These are phyloP conservation scores for Monotropa hypopitys DNA, from an alignment of 179 eudicot genomes.

Conservation along the genomic window DNA sequence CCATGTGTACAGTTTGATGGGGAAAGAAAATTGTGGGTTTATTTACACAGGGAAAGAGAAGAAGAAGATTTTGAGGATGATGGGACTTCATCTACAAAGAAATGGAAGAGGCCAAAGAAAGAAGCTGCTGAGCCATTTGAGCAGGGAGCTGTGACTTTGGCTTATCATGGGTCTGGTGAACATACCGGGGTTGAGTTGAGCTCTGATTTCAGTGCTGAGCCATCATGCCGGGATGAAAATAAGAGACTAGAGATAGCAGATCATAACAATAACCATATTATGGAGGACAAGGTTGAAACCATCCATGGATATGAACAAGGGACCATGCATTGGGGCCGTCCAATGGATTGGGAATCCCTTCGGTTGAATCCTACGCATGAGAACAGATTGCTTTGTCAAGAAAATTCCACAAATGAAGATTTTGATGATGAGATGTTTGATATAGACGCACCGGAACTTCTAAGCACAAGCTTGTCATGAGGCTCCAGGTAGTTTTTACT, in stretches of 20 bases:
- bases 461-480: constrained; percentile 17
- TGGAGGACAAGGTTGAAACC: constrained; percentile 28
- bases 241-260: constrained; percentile 22
- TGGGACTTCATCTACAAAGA: constrained; percentile 90
- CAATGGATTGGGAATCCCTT: constrained; percentile 25
- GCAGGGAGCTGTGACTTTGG: constrained; percentile 42
- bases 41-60: constrained; percentile 76
- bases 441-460: constrained; percentile 26
- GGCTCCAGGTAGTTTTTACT: constrained; percentile 10
- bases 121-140: constrained; percentile 66
- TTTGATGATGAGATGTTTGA: constrained; percentile 34
- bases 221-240: constrained; percentile 30
- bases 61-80: constrained; percentile 97
- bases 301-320: constrained; percentile 21
- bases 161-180: constrained; percentile 40
- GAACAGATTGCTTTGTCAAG: constrained; percentile 33
- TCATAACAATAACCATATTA: constrained; percentile 23
- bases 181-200: constrained; percentile 42
- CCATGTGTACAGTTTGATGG: constrained; percentile 80
- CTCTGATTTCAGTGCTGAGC: constrained; percentile 54
- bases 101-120: constrained; percentile 90
- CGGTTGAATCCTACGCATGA: constrained; percentile 24
- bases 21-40: constrained; percentile 80
- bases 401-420: constrained; percentile 41
- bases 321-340: constrained; percentile 14